Conservation (phyloP, 2,329 filamentous ascomycete genomes). For the Talaromyces atroroseus region DNA sequence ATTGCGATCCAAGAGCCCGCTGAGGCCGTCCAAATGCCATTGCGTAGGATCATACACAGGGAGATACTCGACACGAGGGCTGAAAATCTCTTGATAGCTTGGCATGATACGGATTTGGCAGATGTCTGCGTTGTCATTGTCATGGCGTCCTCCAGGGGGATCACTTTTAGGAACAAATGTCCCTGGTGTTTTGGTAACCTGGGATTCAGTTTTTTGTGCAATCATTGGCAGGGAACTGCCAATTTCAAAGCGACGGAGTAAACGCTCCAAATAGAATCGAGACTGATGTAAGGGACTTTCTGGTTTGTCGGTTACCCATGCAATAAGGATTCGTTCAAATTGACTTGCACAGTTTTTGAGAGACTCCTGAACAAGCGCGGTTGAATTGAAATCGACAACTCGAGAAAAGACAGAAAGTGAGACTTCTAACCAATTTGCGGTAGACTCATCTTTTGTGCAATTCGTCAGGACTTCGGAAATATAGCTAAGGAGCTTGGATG, state of each 20-base stretch:
- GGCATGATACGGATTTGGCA: constrained; percentile 32
- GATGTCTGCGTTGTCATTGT: constrained; percentile 34
- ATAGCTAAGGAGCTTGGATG: constrained; percentile 30
- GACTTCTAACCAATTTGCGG: constrained; percentile 2
- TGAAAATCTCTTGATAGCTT: constrained; percentile 30
- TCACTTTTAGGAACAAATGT: constrained; percentile 16
- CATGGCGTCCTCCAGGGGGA: constrained; percentile 28
- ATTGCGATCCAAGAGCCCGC: constrained; percentile 29
- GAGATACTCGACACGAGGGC: constrained; percentile 26
- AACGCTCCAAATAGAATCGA: constrained; percentile 9
- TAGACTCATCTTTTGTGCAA: not conserved
- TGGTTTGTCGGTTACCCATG: not conserved
- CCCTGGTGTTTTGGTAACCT: not conserved
- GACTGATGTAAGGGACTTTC: not conserved
- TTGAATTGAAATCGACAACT: constrained; percentile 14
- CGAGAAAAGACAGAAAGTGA: constrained; percentile 10
- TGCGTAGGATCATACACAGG: constrained; percentile 27
- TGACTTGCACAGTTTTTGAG: constrained; percentile 5
- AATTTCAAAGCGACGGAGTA: constrained; percentile 18
- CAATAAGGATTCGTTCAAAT: constrained; percentile 10
- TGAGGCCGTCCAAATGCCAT: constrained; percentile 23
- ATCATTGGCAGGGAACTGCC: constrained; percentile 14
- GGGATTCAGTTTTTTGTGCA: not conserved
- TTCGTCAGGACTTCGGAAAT: not conserved
- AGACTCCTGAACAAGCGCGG: constrained; percentile 12